Percentiles rank a stretch among this genome's conserved stretches.
phyloP scores from a whole-genome alignment of 2,329 filamentous ascomycete species.

The Zymoseptoria pseudotritici region DNA sequence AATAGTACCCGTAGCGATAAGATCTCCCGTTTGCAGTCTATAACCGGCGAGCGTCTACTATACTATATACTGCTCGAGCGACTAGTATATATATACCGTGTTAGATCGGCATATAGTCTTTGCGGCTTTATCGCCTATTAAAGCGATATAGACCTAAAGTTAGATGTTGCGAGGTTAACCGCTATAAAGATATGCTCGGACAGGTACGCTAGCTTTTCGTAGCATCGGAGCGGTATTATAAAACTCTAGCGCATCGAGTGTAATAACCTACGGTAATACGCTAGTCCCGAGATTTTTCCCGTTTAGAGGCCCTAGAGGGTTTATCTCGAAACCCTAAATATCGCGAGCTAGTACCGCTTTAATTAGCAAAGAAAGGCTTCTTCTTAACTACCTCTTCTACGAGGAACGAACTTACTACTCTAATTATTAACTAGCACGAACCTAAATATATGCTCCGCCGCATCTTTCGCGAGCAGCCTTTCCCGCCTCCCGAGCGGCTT shows the following conservation, averaged over 20 bases:
- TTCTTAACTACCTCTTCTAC: no score
- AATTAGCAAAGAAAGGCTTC: no score
- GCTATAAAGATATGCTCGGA: constrained; percentile 21
- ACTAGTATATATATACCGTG: constrained; percentile 36
- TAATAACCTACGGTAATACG: constrained; percentile 57
- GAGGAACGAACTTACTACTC: constrained; percentile 32
- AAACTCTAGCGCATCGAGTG: constrained; percentile 45
- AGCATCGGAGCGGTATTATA: constrained; percentile 20
- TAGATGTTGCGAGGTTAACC: constrained; percentile 18
- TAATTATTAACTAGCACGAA: constrained; percentile 56
- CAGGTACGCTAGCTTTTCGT: constrained; percentile 6
- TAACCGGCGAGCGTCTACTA: constrained; percentile 37
- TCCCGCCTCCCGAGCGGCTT: constrained; percentile 32
- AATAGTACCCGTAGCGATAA: constrained; percentile 37
- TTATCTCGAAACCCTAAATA: constrained; percentile 56
- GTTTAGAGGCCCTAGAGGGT: constrained; percentile 53
- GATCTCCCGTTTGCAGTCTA: constrained; percentile 35
- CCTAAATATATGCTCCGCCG: constrained; percentile 52
- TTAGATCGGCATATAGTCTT: constrained; percentile 20
- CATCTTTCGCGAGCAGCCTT: constrained; percentile 32
- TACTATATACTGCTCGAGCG: constrained; percentile 35
- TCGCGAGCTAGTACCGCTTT: constrained; percentile 41
- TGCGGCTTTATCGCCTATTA: constrained; percentile 1
- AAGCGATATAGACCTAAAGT: constrained; percentile 18
- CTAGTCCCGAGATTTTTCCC: constrained; percentile 54